These are phyloP conservation scores for Zasmidium citrigriseum DNA, from an alignment of 2,329 filamentous ascomycete species.

Conservation along the genomic window DNA sequence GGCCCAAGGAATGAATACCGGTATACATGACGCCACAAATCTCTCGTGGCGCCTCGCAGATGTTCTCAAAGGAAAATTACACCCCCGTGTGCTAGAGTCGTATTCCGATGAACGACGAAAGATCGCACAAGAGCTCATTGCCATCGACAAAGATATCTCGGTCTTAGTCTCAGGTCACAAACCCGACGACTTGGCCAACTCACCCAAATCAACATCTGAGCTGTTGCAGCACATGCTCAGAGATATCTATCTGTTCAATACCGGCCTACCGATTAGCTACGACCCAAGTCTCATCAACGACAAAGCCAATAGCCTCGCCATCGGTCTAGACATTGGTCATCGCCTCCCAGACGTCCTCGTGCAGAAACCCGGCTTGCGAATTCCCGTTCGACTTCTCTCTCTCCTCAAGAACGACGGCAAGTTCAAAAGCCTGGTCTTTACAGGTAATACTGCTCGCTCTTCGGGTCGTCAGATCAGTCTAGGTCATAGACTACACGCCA, in stretches of 20 bases:
- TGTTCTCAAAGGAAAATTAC: conserved; percentile 11
- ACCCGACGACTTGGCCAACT: conserved; percentile 20
- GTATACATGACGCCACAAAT: conserved; percentile 37
- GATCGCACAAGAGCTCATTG: conserved; percentile 37
- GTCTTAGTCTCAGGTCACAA: conserved; percentile 37
- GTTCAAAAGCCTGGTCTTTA: conserved; percentile 30
- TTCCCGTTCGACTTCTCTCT: conserved; percentile 24
- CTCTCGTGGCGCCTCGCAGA: conserved; percentile 33
- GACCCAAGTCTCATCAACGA: conserved; percentile 13
- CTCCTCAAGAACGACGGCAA: conserved; percentile 25
- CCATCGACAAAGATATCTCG: conserved; percentile 37
- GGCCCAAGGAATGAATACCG: conserved; percentile 42
- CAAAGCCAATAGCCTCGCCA: conserved; percentile 3
- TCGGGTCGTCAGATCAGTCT: conserved; percentile 1
- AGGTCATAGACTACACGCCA: neutral
- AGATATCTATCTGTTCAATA: conserved; percentile 34
- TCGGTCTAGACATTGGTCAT: conserved; percentile 21
- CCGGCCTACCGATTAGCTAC: conserved; percentile 30
- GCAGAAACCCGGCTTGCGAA: conserved; percentile 24
- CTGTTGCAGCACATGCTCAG: conserved; percentile 30
- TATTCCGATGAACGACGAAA: conserved; percentile 16
- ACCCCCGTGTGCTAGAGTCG: conserved; percentile 7
- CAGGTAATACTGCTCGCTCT: conserved; percentile 16
- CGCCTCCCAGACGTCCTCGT: conserved; percentile 28
- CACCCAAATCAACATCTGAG: conserved; percentile 28